A percentile compares a stretch with the other conserved stretches of the same genome.
phyloP scores from a whole-genome alignment of 306 rosid species.

The Lupinus albus region DNA sequence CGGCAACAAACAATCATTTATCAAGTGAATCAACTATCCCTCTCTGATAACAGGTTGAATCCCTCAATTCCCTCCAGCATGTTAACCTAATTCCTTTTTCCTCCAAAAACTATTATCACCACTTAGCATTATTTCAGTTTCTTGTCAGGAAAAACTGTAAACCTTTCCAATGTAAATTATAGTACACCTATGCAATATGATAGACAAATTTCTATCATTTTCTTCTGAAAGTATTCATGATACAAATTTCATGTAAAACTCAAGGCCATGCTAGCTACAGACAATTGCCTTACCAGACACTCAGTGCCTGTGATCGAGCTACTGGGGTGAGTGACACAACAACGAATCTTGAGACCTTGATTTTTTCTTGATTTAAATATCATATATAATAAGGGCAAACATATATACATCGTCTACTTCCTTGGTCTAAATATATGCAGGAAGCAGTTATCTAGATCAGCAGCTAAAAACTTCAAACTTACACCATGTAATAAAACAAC shows the following conservation, averaged over 20 bases:
- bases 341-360: background rate
- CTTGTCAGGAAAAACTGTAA: background rate
- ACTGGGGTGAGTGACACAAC: background rate
- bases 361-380: background rate
- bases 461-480: background rate
- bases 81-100: no score
- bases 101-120: no score
- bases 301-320: no score
- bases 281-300: background rate
- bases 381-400: slow-evolving; percentile 1
- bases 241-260: background rate
- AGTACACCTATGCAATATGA: background rate
- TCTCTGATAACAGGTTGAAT: no score
- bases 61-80: no score
- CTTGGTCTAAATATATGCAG: background rate
- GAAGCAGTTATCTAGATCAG: background rate
- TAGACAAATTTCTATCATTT: background rate
- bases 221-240: background rate
- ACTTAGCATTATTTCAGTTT: no score
- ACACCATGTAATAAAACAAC: background rate
- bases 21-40: no score
- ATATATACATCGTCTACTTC: background rate
- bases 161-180: background rate
- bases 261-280: background rate
- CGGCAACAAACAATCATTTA: no score